These are phyloP conservation scores for Elaeagnus macrophylla DNA, from an alignment of 306 rosid genomes.

Conservation along the genomic window DNA sequence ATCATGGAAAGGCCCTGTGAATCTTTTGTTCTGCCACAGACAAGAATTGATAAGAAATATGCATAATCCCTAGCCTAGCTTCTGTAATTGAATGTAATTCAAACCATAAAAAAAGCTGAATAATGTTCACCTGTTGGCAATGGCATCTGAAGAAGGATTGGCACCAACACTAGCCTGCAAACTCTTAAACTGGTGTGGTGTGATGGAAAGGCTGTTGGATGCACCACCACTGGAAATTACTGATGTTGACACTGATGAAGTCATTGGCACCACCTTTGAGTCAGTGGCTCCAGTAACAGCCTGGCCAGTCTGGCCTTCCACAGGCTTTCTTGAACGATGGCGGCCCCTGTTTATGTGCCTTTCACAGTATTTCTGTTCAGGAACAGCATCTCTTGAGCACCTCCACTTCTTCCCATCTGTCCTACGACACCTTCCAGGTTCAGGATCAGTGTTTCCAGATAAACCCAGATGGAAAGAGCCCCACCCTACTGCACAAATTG, in stretches of 20 bases:
- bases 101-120: not conserved
- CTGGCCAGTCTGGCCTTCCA: constrained; percentile 57
- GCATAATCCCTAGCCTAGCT: not conserved
- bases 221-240: constrained; percentile 20
- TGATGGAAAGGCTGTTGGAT: constrained; percentile 15
- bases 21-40: constrained; percentile 31
- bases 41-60: constrained; percentile 9
- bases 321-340: constrained; percentile 71
- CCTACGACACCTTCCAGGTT: constrained; percentile 57
- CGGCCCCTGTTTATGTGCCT: constrained; percentile 58
- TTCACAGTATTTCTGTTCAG: constrained; percentile 53
- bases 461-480: constrained; percentile 43
- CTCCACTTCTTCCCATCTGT: constrained; percentile 62
- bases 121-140: constrained; percentile 29
- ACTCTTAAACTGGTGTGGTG: constrained; percentile 29
- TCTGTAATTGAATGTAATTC: constrained; percentile 9
- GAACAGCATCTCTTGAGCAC: constrained; percentile 54
- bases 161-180: constrained; percentile 25
- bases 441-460: constrained; percentile 40
- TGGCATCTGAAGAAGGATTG: constrained; percentile 20
- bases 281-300: constrained; percentile 30
- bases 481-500: constrained; percentile 29
- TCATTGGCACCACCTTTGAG: constrained; percentile 21
- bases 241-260: constrained; percentile 17
- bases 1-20: constrained; percentile 18